phyloP scores from a whole-genome alignment of 352 stramenopile species.

The Globisporangium acanthophoron region DNA sequence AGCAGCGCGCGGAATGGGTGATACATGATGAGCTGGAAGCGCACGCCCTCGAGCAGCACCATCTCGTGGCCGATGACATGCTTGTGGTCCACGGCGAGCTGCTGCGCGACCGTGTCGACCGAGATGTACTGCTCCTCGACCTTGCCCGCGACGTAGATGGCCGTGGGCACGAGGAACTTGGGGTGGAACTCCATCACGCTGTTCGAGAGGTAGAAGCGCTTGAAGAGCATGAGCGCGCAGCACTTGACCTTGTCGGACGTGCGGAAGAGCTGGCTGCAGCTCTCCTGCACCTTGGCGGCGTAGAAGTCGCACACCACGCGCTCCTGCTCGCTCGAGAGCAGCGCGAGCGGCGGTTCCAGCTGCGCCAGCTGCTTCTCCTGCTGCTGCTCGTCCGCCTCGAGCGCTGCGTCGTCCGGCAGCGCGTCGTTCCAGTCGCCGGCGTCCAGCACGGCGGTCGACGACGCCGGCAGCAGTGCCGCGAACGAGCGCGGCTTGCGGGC shows the following conservation, averaged over 20 bases:
- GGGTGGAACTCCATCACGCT: slow-evolving; percentile 88
- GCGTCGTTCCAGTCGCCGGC: slow-evolving; percentile 76
- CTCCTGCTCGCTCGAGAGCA: slow-evolving; percentile 62
- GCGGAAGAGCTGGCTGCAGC: slow-evolving; percentile 79
- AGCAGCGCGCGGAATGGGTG: slow-evolving; percentile 78
- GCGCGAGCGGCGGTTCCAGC: slow-evolving; percentile 47
- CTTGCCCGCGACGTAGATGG: slow-evolving; percentile 87
- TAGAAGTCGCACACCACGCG: slow-evolving; percentile 62
- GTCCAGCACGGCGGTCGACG: slow-evolving; percentile 55
- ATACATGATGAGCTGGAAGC: slow-evolving; percentile 89
- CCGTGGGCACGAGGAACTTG: slow-evolving; percentile 79
- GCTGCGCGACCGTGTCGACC: slow-evolving; percentile 77
- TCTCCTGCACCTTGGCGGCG: slow-evolving; percentile 78
- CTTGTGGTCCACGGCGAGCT: slow-evolving; percentile 81
- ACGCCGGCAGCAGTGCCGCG: slow-evolving; percentile 60
- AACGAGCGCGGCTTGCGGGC: slow-evolving; percentile 73
- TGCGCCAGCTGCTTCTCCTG: slow-evolving; percentile 57
- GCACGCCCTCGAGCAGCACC: slow-evolving; percentile 78
- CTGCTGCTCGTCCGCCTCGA: slow-evolving; percentile 31
- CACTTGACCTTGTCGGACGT: slow-evolving; percentile 87
- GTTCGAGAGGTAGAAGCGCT: slow-evolving; percentile 88
- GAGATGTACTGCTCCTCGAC: slow-evolving; percentile 90
- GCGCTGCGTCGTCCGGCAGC: slow-evolving; percentile 19
- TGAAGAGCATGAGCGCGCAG: slow-evolving; percentile 81
- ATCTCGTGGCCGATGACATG: slow-evolving; percentile 87